Evolutionary conservation across 2,329 filamentous ascomycete species (phyloP), one percentile per base, ranked within the genome.

Genomic region (Botrytis hyacinthi): DNA sequence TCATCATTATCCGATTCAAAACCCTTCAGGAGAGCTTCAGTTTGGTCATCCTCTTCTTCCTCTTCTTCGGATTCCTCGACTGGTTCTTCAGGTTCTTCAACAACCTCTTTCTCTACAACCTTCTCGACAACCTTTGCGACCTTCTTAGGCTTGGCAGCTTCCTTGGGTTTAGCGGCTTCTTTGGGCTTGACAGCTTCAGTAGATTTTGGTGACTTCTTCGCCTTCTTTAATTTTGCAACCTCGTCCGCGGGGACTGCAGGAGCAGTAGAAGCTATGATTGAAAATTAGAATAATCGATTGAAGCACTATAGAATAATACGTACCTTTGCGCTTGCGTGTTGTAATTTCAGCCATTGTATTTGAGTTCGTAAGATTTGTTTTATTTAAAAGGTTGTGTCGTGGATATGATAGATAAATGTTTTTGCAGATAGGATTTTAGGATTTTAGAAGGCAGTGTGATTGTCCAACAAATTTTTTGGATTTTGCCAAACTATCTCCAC

Each of bases 301-400:
- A 51, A 61, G 26, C 4, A 60, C 4, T 12, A 10, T 51, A 57
- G 35, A 5, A 46, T 29, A 42, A 42, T 22, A 73, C 72, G 59
- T 81, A 86, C 86, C 84, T 79, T 87, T 87, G 81, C 86, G 85
- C 85, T 89, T 89, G 80, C 86, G 89, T 59, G 82, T 82, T 77
- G 86, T 87, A 76, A 83, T 82, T 78, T 86, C 86, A 44, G 48
- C 48, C 66, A 68, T 68, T 22, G 7, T 57, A n/a, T 26, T 26
- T 26, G 1, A 32, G 42, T 42, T 32, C 6, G 4, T 42, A 32
- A 42, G 14, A 26, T 6, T 32, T 22, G 6, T 42, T 18, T 18
- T 44, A 1, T 26, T 22, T n/a, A 18, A n/a, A 14, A 32, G 9
- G n/a, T 20, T 42, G 44, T 68, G 46, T 68, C 48, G 65, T 29